Base-by-base conservation (phyloP, 345 rosid species). In the Rhodamnia rubescens region DNA sequence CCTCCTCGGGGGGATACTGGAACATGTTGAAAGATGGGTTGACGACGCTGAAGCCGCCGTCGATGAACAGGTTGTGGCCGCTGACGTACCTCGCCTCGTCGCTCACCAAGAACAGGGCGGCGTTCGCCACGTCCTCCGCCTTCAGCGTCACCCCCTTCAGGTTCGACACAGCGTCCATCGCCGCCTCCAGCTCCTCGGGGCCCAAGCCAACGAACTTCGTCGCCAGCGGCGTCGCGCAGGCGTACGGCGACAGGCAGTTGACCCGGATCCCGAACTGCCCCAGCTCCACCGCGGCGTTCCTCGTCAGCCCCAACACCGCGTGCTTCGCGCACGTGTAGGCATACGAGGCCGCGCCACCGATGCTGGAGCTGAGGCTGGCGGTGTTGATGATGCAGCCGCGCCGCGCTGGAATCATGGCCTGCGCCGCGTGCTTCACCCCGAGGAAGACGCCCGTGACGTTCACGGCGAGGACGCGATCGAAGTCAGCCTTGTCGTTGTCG, bases 41-140 rank as follows among this genome's bases (percentile, higher is more conserved):
- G 18, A 85, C 83, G 59, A 91, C 55, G 55, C 87, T 87, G 61
- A 89, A 92, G 9, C 91, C 94, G 9, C 94, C 95, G 69, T 93
- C 94, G 4, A 92, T 83, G 16, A 90, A 58, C 27, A 93, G 69
- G 74, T 92, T 92, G 44, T 89, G 92, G 9, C 94, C 94, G 42
- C 92, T 93, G 5, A 93, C n/a, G 13, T 91, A 93, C 74, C 88
- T 91, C 0, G 88, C 89, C 84, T 93, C 95, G 16, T 92, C 95
- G 64, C 95, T 87, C 1, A 90, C 91, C 83, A 93, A 84, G 88
- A 84, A 92, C 84, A 93, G 86, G 4, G 92, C 93, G 4, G 92
- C 93, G 86, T 90, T 88, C 5, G 94, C 93, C 8, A 90, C 85
- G 75, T 93, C 95, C 51, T 90, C 91, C 0, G 92, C 86, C 85